A percentile compares a stretch with the other conserved stretches of the same genome.
Conservation (phyloP, 2,329 filamentous ascomycete species). For the Achaetomium macrosporum region DNA sequence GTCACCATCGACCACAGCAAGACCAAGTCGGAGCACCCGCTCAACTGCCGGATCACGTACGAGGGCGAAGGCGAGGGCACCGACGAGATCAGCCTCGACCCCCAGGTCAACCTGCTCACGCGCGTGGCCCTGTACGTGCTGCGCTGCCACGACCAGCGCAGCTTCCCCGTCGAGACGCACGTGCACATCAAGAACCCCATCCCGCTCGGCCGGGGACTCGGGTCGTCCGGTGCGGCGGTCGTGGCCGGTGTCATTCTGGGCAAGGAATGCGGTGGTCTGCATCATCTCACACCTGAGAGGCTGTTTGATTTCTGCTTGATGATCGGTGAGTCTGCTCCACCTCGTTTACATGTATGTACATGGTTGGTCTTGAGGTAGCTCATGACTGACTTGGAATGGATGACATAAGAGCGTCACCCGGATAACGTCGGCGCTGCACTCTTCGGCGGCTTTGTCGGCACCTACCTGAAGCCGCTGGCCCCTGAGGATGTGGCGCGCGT, state of each 20-base stretch:
- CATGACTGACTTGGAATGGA: slow-evolving; percentile 18
- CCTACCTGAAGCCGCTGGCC: slow-evolving; percentile 87
- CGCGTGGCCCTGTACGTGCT: slow-evolving; percentile 91
- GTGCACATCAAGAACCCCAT: slow-evolving; percentile 96
- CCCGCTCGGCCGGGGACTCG: slow-evolving; percentile 82
- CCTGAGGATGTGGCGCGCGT: slow-evolving; percentile 84
- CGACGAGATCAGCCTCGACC: slow-evolving; percentile 72
- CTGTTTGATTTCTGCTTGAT: slow-evolving; percentile 96
- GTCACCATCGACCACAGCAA: slow-evolving; percentile 66
- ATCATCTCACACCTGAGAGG: slow-evolving; percentile 66
- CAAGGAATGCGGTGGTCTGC: slow-evolving; percentile 78
- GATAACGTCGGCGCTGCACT: slow-evolving; percentile 94
- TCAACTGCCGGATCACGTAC: slow-evolving; percentile 89
- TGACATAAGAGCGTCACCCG: slow-evolving; percentile 65
- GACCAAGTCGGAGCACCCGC: slow-evolving; percentile 50
- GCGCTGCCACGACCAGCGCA: slow-evolving; percentile 79
- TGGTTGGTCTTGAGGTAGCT: neutral
- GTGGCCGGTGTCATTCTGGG: slow-evolving; percentile 92
- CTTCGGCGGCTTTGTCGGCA: slow-evolving; percentile 94
- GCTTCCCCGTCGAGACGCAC: slow-evolving; percentile 79
- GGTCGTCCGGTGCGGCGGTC: slow-evolving; percentile 92
- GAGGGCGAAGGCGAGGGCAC: slow-evolving; percentile 70
- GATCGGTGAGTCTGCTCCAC: slow-evolving; percentile 59
- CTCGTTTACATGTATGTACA: neutral
- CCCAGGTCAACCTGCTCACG: slow-evolving; percentile 87